Percentiles rank a stretch among this genome's conserved stretches.
Evolutionary conservation across 2,329 filamentous ascomycete genomes (phyloP).

Genomic region (Cytospora schulzeri): DNA sequence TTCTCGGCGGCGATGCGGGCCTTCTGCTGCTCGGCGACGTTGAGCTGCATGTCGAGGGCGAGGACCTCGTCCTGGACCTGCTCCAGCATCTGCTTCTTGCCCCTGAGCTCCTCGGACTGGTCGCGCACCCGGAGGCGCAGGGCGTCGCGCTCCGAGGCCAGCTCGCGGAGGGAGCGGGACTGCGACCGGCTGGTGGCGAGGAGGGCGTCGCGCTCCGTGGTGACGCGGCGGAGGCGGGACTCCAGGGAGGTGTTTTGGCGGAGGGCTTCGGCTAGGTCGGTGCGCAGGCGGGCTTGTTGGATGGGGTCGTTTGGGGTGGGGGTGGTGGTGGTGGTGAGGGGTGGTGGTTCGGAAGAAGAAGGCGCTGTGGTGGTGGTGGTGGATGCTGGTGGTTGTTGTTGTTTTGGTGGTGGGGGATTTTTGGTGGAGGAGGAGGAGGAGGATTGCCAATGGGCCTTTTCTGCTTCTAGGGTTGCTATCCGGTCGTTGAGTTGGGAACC

Average conservation of each 20-base stretch:
- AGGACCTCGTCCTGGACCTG: slow-evolving; percentile 93
- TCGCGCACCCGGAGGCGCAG: slow-evolving; percentile 73
- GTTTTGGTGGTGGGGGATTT: background rate
- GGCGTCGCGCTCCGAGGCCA: slow-evolving; percentile 63
- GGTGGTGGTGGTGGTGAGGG: background rate
- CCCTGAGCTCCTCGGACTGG: slow-evolving; percentile 80
- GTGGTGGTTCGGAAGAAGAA: slow-evolving; percentile 15
- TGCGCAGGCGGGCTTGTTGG: slow-evolving; percentile 54
- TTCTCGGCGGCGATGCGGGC: slow-evolving; percentile 80
- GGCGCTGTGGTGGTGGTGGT: slow-evolving; percentile 35
- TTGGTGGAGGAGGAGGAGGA: background rate
- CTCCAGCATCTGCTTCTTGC: slow-evolving; percentile 82
- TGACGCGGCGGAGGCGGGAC: slow-evolving; percentile 61
- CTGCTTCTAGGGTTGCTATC: slow-evolving; percentile 63
- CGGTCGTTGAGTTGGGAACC: slow-evolving; percentile 69
- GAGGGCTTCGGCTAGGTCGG: slow-evolving; percentile 76
- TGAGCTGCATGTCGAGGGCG: slow-evolving; percentile 82
- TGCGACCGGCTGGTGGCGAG: slow-evolving; percentile 63
- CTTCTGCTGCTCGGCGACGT: slow-evolving; percentile 77
- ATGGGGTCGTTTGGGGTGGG: slow-evolving; percentile 37
- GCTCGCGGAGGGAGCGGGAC: slow-evolving; percentile 58
- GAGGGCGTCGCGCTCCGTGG: slow-evolving; percentile 62
- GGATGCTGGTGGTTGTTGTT: slow-evolving; percentile 31
- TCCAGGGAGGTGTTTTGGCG: slow-evolving; percentile 72
- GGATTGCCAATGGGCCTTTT: slow-evolving; percentile 44